Evolutionary conservation across 176 grass and related monocot genomes (phyloP).

Genomic region (Alloteropsis semialata): DNA sequence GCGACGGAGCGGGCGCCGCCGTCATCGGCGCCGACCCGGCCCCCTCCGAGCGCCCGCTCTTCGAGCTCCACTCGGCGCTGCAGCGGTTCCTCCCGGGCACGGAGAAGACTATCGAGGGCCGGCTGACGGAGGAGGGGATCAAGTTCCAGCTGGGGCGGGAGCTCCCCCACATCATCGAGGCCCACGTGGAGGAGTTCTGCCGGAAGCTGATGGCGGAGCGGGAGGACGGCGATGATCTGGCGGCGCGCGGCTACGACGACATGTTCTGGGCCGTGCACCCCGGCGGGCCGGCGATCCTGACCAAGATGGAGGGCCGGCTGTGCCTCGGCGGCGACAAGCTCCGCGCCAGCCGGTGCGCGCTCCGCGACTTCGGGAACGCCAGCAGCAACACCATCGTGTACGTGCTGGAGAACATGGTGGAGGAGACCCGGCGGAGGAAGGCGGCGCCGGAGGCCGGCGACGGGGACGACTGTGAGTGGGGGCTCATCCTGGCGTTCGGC

Average conservation of each 20-base stretch:
- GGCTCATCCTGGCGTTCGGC: conserved; percentile 79
- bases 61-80: conserved; percentile 57
- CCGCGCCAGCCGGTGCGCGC: conserved; percentile 52
- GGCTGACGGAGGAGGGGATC: conserved; percentile 76
- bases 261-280: conserved; percentile 91
- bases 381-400: conserved; percentile 89
- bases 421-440: conserved; percentile 53
- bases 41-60: conserved; percentile 40
- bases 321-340: conserved; percentile 49
- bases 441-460: conserved; percentile 34
- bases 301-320: conserved; percentile 59
- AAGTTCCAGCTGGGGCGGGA: conserved; percentile 78
- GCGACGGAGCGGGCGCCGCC: conserved; percentile 67
- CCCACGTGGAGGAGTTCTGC: conserved; percentile 65
- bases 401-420: conserved; percentile 72
- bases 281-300: conserved; percentile 76
- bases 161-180: conserved; percentile 76
- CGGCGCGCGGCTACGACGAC: conserved; percentile 43
- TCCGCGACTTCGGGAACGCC: conserved; percentile 74
- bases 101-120: conserved; percentile 66
- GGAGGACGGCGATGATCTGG: neutral
- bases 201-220: conserved; percentile 59
- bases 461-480: conserved; percentile 55
- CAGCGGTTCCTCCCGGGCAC: conserved; percentile 67
- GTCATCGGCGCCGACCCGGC: conserved; percentile 50